Conservation (phyloP, 345 rosid species). For the Brassica cretica region DNA sequence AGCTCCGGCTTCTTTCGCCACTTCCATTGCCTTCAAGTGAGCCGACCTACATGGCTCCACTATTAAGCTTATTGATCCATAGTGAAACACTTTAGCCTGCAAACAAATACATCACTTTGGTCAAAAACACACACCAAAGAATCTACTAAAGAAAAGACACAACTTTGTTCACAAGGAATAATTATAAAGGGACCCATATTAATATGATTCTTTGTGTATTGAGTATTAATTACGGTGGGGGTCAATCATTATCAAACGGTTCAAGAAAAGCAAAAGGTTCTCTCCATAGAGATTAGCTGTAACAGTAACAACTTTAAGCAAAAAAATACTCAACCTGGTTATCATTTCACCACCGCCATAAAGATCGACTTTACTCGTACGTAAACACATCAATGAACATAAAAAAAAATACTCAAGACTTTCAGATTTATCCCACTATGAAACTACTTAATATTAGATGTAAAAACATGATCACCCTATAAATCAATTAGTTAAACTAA, state of each 20-base stretch:
- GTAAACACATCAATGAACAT: neutral
- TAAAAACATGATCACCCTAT: neutral
- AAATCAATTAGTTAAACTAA: neutral
- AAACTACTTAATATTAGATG: neutral
- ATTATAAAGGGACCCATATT: slow-evolving; percentile 17
- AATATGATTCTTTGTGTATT: slow-evolving; percentile 15
- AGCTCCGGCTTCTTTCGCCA: slow-evolving; percentile 59
- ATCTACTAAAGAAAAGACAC: neutral
- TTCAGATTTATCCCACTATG: neutral
- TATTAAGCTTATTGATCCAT: slow-evolving; percentile 72
- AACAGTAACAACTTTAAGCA: slow-evolving; percentile 5
- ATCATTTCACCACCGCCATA: slow-evolving; percentile 20
- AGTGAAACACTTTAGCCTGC: slow-evolving; percentile 68
- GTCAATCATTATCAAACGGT: slow-evolving; percentile 30
- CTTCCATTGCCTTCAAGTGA: slow-evolving; percentile 61
- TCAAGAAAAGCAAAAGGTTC: slow-evolving; percentile 25
- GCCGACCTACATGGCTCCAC: slow-evolving; percentile 71
- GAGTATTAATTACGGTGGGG: slow-evolving; percentile 9
- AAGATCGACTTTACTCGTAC: slow-evolving; percentile 6
- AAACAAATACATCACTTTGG: neutral
- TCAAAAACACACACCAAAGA: slow-evolving; percentile 2
- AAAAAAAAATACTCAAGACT: neutral
- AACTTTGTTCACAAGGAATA: slow-evolving; percentile 21
- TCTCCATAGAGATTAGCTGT: slow-evolving; percentile 28
- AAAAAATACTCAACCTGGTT: slow-evolving; percentile 1